These are phyloP conservation scores for Lathyrus sativus DNA, from an alignment of 306 rosid genomes.

Conservation along the genomic window DNA sequence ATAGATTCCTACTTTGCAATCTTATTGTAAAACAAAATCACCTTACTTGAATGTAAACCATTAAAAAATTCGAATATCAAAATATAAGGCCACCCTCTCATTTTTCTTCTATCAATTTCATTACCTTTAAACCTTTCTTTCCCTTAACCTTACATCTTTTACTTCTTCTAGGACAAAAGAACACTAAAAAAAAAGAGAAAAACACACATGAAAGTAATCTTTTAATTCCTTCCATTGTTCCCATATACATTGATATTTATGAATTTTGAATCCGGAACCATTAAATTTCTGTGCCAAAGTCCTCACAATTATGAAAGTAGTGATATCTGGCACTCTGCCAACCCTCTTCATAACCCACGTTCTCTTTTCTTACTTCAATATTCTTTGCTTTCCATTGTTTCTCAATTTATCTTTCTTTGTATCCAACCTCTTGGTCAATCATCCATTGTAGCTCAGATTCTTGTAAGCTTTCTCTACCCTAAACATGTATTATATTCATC, in stretches of 20 bases:
- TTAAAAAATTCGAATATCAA: conserved; percentile 32
- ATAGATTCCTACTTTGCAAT: not conserved
- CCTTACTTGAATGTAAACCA: conserved; percentile 34
- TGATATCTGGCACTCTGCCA: conserved; percentile 27
- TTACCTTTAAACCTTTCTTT: not conserved
- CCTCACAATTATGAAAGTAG: not conserved
- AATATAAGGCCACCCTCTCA: conserved; percentile 39
- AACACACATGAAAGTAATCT: not conserved
- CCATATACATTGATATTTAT: not conserved
- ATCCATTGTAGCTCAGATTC: conserved; percentile 52
- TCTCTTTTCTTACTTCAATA: conserved; percentile 53
- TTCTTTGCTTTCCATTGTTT: conserved; percentile 32
- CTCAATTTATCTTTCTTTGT: conserved; percentile 38
- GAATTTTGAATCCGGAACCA: conserved; percentile 22
- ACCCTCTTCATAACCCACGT: conserved; percentile 37
- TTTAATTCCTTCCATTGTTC: not conserved
- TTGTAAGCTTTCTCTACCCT: conserved; percentile 48
- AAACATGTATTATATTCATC: not conserved
- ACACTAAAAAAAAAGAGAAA: not conserved
- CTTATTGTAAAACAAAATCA: no score
- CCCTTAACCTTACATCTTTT: not conserved
- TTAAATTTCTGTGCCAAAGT: conserved; percentile 47
- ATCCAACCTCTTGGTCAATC: conserved; percentile 60
- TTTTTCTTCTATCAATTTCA: conserved; percentile 13
- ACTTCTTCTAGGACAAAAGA: conserved; percentile 1